These are phyloP conservation scores for Abortiporus biennis DNA, from an alignment of 1,284 basidiomycete species.

Conservation along the genomic window DNA sequence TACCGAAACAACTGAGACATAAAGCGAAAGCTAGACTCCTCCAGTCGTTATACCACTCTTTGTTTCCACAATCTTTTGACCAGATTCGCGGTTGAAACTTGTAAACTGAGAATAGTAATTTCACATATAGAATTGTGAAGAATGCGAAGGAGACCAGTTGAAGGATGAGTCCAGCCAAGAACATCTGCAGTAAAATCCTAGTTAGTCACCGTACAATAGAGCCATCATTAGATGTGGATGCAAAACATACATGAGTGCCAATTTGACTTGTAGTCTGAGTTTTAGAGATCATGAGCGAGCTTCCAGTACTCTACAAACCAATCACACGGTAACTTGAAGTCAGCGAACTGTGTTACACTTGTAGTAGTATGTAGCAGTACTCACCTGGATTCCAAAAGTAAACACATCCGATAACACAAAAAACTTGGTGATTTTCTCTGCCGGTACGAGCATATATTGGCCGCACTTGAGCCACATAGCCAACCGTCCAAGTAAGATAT, in stretches of 20 bases:
- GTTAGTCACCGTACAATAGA: neutral
- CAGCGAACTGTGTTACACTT: conserved; percentile 18
- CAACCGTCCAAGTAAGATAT: conserved; percentile 60
- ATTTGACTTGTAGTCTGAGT: conserved; percentile 5
- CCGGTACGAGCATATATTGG: conserved; percentile 45
- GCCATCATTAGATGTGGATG: neutral
- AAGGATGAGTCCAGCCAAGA: conserved; percentile 56
- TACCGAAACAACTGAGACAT: conserved; percentile 57
- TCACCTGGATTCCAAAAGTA: conserved; percentile 62
- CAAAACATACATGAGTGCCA: conserved; percentile 8
- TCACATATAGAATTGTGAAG: conserved; percentile 51
- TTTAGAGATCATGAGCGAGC: conserved; percentile 27
- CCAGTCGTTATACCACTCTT: conserved; percentile 56
- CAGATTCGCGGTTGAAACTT: conserved; percentile 41
- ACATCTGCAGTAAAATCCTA: conserved; percentile 37
- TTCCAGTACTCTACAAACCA: conserved; percentile 27
- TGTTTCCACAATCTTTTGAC: conserved; percentile 30
- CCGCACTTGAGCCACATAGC: conserved; percentile 43
- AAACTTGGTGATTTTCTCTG: conserved; percentile 42
- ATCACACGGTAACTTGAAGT: neutral
- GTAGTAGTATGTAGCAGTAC: conserved; percentile 23
- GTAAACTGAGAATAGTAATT: conserved; percentile 52
- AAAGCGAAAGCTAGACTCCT: conserved; percentile 48
- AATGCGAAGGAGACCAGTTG: conserved; percentile 60
- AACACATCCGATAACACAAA: conserved; percentile 56